Conservation (phyloP, 192 early-diverging fungal genomes). For the Pilobolus umbonatus region DNA sequence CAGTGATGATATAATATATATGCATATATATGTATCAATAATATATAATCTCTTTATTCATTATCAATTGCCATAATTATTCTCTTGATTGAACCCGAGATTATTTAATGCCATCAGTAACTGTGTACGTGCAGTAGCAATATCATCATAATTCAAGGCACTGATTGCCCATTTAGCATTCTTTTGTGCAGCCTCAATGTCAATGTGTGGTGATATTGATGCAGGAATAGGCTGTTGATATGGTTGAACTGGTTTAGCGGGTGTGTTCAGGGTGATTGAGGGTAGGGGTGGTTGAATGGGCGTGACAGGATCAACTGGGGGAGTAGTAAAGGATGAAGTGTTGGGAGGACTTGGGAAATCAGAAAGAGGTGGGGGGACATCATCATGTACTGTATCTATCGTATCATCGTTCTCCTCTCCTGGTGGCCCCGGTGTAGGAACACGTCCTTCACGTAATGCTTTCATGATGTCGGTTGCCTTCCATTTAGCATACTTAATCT, state of each 20-base stretch:
- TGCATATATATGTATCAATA: too few relatives aligned
- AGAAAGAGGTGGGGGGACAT: slow-evolving; percentile 21
- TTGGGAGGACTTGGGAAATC: slow-evolving; percentile 37
- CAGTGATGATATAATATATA: too few relatives aligned
- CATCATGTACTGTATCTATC: not conserved
- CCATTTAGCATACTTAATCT: slow-evolving; percentile 95
- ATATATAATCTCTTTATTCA: too few relatives aligned
- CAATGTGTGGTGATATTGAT: not conserved
- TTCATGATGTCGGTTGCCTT: slow-evolving; percentile 93
- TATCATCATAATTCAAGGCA: slow-evolving; percentile 92
- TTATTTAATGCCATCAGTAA: slow-evolving; percentile 60
- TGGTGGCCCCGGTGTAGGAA: slow-evolving; percentile 57
- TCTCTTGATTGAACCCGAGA: slow-evolving; percentile 24
- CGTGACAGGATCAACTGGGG: not conserved
- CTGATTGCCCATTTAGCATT: slow-evolving; percentile 88
- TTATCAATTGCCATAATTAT: slow-evolving; percentile 29
- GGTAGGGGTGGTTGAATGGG: slow-evolving; percentile 2
- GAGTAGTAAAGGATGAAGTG: slow-evolving; percentile 33
- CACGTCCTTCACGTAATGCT: slow-evolving; percentile 79
- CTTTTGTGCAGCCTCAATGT: slow-evolving; percentile 73
- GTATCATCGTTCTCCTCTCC: slow-evolving; percentile 4
- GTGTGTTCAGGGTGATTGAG: not conserved
- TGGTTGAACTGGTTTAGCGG: slow-evolving; percentile 4
- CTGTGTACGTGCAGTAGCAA: slow-evolving; percentile 77
- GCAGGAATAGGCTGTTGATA: slow-evolving; percentile 16